Conservation (phyloP, 2,329 filamentous ascomycete genomes). For the Nigrospora oryzae region DNA sequence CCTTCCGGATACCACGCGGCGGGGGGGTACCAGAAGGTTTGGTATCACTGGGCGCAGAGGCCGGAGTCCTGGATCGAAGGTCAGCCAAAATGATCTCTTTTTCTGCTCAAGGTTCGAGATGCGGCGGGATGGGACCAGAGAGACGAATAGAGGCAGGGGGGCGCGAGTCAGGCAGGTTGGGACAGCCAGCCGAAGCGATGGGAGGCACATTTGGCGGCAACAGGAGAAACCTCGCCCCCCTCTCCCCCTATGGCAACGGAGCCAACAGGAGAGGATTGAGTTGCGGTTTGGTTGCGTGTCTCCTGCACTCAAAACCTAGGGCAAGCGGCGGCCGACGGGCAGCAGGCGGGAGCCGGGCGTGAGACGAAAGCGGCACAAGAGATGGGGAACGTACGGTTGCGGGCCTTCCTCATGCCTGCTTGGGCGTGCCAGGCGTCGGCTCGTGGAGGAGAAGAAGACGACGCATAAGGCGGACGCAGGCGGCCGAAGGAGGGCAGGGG, state of each 20-base stretch:
- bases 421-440: background rate
- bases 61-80: background rate
- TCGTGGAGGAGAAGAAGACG: background rate
- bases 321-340: background rate
- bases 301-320: slow-evolving; percentile 1
- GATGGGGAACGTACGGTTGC: background rate
- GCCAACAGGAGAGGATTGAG: background rate
- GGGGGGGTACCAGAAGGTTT: background rate
- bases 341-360: background rate
- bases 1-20: slow-evolving; percentile 13
- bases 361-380: background rate
- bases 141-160: no score
- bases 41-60: background rate
- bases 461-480: background rate
- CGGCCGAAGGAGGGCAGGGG: no score
- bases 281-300: background rate
- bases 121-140: no score
- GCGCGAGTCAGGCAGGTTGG: no score
- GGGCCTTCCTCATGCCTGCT: background rate
- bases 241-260: background rate
- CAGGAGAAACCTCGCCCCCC: no score
- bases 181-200: no score
- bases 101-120: no score
- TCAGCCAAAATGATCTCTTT: no score
- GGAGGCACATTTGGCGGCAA: no score